Base-by-base conservation (phyloP, 768 basidiomycete species). In the Calvatia gigantea region DNA sequence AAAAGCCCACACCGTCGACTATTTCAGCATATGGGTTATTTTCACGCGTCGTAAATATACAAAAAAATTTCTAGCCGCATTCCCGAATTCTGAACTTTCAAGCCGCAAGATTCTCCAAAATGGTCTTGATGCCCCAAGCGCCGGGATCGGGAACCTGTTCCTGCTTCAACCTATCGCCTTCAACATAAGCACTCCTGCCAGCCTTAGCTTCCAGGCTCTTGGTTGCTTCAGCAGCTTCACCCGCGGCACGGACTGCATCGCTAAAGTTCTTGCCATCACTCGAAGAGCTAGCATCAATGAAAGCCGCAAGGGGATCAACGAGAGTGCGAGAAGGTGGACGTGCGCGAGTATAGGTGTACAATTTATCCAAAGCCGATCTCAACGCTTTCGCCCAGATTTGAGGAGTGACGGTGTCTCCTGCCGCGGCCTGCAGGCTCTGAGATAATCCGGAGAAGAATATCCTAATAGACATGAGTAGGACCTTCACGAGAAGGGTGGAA, bases 381-480 rank as follows among this genome's bases (percentile, higher is more conserved):
- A 91, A 77, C 4, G 89, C 85, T 21, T 63, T 57, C 19, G 75
- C 70, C 91, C 91, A 95, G 8, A 78, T 72, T 28, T 77, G 71
- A 3, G 71, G 67, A 1, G 81, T 81, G n/a, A 80, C 71, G 6
- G 66, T 59, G 6, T 68, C 62, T 1, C 65, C 60, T n/a, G 65
- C 32, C 45, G 73, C 65, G 6, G 69, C 69, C 47, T 82, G 78
- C 17, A 94, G 73, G 2, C 81, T 83, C 70, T 91, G 89, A 0
- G 90, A 88, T 8, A 96, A 81, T 3, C 83, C 89, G 9, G 92
- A 91, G 75, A 94, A 93, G 75, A 94, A 95, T 58, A 96, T 95
- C 1, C 93, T 94, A 65, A n/a, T 2, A 45, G 35, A 37, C 2
- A 19, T 27, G 31, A 32, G 29, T 49, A 21, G n/a, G 27, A 33